Percentiles rank a stretch among this genome's conserved stretches.
phyloP scores from a whole-genome alignment of 2,329 filamentous ascomycete genomes.

The Rasamsonia emersonii region DNA sequence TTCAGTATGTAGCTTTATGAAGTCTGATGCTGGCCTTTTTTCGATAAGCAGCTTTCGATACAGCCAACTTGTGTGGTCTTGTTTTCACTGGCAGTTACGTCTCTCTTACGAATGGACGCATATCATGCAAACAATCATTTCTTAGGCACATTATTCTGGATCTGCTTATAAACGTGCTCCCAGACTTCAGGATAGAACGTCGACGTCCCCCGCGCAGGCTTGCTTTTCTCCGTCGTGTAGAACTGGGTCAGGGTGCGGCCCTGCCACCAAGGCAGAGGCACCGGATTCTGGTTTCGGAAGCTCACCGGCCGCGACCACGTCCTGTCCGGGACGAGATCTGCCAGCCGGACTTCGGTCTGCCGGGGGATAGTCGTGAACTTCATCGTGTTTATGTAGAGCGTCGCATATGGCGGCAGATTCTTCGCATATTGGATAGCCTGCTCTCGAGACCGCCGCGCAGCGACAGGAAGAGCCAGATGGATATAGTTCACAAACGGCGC shows the following conservation, averaged over 20 bases:
- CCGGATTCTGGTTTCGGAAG: slow-evolving; percentile 32
- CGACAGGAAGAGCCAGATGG: slow-evolving; percentile 58
- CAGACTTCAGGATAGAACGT: slow-evolving; percentile 37
- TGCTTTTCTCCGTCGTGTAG: slow-evolving; percentile 29
- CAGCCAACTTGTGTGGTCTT: no score
- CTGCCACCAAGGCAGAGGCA: slow-evolving; percentile 28
- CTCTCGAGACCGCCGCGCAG: slow-evolving; percentile 53
- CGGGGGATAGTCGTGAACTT: slow-evolving; percentile 36
- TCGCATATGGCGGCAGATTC: slow-evolving; percentile 35
- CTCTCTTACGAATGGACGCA: no score
- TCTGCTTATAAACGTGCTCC: slow-evolving; percentile 33
- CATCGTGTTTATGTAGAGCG: slow-evolving; percentile 38
- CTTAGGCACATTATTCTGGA: slow-evolving; percentile 18
- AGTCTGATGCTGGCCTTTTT: no score
- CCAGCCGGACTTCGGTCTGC: slow-evolving; percentile 33
- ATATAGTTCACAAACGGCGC: slow-evolving; percentile 66
- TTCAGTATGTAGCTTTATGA: no score
- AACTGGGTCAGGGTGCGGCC: slow-evolving; percentile 30
- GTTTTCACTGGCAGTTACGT: no score
- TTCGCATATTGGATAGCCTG: slow-evolving; percentile 35
- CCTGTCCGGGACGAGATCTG: slow-evolving; percentile 30
- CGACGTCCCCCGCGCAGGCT: slow-evolving; percentile 26
- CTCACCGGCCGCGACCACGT: slow-evolving; percentile 30
- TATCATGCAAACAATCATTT: background rate
- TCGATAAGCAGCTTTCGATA: no score